A percentile compares a stretch with the other conserved stretches of the same genome.
Evolutionary conservation across 2,329 filamentous ascomycete species (phyloP).

Genomic region (Clonostachys chloroleuca): DNA sequence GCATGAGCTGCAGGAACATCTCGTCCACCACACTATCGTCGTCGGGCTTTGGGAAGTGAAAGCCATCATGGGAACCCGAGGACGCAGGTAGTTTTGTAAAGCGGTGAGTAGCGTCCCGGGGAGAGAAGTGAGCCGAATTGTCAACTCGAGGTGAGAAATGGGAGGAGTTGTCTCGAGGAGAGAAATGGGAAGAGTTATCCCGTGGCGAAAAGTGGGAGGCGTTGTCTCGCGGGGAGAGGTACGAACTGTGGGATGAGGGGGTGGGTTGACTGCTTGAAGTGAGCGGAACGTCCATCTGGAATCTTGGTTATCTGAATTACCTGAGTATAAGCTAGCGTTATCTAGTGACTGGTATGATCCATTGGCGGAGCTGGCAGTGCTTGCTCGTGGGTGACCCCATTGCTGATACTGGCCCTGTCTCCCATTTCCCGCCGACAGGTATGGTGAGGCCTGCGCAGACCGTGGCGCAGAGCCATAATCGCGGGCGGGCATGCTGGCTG

Average conservation of each 20-base stretch:
- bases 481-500: slow-evolving; percentile 47
- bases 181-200: too few relatives aligned
- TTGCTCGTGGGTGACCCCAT: slow-evolving; percentile 58
- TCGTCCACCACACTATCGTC: slow-evolving; percentile 84
- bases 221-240: slow-evolving; percentile 23
- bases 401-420: slow-evolving; percentile 74
- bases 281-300: slow-evolving; percentile 17
- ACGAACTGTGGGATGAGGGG: slow-evolving; percentile 52
- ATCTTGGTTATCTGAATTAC: slow-evolving; percentile 42
- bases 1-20: slow-evolving; percentile 91
- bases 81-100: slow-evolving; percentile 44
- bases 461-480: slow-evolving; percentile 56
- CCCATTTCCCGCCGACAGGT: slow-evolving; percentile 42
- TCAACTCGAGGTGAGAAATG: too few relatives aligned
- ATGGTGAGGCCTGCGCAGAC: background rate
- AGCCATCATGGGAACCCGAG: slow-evolving; percentile 36
- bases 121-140: slow-evolving; percentile 25
- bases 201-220: too few relatives aligned
- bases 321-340: slow-evolving; percentile 52
- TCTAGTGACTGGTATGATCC: slow-evolving; percentile 51
- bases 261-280: slow-evolving; percentile 42
- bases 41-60: slow-evolving; percentile 66
- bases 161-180: too few relatives aligned
- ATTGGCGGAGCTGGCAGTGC: slow-evolving; percentile 44
- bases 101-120: slow-evolving; percentile 50